Evolutionary conservation across 306 rosid genomes (phyloP).

Genomic region (Ziziphus jujuba): DNA sequence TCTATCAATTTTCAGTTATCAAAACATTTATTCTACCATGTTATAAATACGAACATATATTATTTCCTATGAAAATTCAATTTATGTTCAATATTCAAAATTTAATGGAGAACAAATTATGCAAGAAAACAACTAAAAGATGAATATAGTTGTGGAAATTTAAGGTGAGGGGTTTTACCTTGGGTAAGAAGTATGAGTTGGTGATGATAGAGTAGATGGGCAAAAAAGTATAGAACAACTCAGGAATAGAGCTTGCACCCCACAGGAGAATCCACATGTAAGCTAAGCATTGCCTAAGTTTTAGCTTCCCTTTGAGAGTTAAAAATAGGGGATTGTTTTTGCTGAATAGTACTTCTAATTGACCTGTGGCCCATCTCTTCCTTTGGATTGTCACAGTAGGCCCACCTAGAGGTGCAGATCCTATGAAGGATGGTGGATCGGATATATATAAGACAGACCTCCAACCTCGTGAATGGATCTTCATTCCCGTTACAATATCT

Average conservation of each 20-base stretch:
- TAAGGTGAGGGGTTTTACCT: conserved; percentile 6
- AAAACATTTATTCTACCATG: no score
- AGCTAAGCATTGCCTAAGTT: conserved; percentile 24
- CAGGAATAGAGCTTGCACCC: conserved; percentile 20
- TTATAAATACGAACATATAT: no score
- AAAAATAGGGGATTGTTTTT: conserved; percentile 14
- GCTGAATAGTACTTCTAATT: conserved; percentile 23
- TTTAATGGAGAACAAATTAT: no score
- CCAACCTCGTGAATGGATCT: conserved; percentile 31
- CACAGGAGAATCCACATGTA: conserved; percentile 20
- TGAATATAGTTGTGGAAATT: neutral
- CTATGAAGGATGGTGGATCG: conserved; percentile 31
- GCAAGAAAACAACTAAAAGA: no score
- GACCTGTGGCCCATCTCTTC: conserved; percentile 34
- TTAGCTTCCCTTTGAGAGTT: conserved; percentile 14
- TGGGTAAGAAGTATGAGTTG: conserved; percentile 35
- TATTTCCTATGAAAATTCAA: no score
- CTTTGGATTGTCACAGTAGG: conserved; percentile 16
- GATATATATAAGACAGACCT: conserved; percentile 20
- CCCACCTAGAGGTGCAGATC: conserved; percentile 7
- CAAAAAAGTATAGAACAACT: conserved; percentile 21
- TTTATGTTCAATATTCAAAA: no score
- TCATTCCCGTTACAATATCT: conserved; percentile 32
- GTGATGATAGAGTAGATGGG: conserved; percentile 36
- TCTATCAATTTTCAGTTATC: no score